phyloP scores from a whole-genome alignment of 495 filamentous ascomycete genomes.

The Niebla homalea region DNA sequence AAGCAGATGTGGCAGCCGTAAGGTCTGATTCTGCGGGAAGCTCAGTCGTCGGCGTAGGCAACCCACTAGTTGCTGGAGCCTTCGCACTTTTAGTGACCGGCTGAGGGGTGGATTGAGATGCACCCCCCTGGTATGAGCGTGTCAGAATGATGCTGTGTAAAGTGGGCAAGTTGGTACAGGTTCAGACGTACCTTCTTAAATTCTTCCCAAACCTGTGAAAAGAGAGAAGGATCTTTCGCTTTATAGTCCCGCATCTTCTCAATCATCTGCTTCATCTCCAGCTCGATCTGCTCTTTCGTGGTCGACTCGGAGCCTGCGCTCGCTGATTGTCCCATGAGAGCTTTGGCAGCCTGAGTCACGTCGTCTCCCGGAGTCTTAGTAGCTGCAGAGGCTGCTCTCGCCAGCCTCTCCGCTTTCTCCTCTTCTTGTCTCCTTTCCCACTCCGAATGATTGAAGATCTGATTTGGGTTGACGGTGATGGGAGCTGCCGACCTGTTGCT shows the following conservation, averaged over 20 bases:
- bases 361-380: constrained; percentile 2
- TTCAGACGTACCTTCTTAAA: constrained; percentile 20
- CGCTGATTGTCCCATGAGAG: not conserved
- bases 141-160: too few species aligned
- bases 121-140: too few species aligned
- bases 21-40: constrained; percentile 13
- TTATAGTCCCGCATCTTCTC: constrained; percentile 27
- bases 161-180: too few species aligned
- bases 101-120: too few species aligned
- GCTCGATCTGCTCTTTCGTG: constrained; percentile 18
- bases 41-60: constrained; percentile 4
- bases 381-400: constrained; percentile 5
- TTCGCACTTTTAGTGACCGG: too few species aligned
- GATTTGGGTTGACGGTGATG: constrained; percentile 17
- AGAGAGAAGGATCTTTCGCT: constrained; percentile 22
- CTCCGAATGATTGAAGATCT: constrained; percentile 21
- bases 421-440: constrained; percentile 14
- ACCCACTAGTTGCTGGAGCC: not conserved
- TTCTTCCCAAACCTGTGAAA: constrained; percentile 24
- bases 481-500: not conserved
- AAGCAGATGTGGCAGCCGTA: constrained; percentile 4
- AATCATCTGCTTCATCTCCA: constrained; percentile 26
- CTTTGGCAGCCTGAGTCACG: constrained; percentile 1
- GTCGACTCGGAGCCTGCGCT: not conserved
- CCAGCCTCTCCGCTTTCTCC: constrained; percentile 11